Base-by-base conservation (phyloP, 2,329 filamentous ascomycete species). In the Anisogramma anomala region DNA sequence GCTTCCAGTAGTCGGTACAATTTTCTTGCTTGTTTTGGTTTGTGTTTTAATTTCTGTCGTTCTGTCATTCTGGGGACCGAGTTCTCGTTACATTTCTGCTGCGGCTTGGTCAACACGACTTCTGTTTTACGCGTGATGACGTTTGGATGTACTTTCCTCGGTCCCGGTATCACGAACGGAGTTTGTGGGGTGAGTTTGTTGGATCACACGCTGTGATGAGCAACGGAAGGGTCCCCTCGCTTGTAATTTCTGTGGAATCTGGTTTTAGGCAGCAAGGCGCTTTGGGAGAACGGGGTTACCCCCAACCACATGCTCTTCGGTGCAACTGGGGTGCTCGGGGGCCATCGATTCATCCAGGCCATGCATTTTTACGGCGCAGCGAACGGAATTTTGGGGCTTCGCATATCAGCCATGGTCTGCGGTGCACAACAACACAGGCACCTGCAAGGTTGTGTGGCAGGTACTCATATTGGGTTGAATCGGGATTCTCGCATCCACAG, bases 341-440 rank as follows among this genome's bases (percentile, higher is more conserved):
- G 31, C 20, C 22, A 10, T 23, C 40, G 33, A 17, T 33, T 36
- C 32, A 38, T 22, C 35, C 31, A 37, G 36, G 41, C 36, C 40
- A 43, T 27, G 36, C 43, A 43, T 46, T 46, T 43, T 43, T 33
- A 43, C 34, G 41, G 43, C 37, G 27, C 28, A 46, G 35, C 32
- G 36, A 23, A 39, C 34, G 43, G 43, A 46, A 40, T 46, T 46
- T 39, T 19, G 23, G 43, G 40, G 28, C 36, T 42, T 36, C 40
- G 43, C 43, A 46, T 39, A 33, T 25, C 22, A 36, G 40, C 37
- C 42, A 36, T 22, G 27, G 39, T 41, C 33, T 22, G 15, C 32
- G 39, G 35, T 33, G 43, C 35, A 45, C 15, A 34, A 39, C 39
- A n/a, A 39, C 22, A 26, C 19, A 32, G 14, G 20, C 17, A 22